Percentiles rank a stretch among this genome's conserved stretches.
phyloP scores from a whole-genome alignment of 2,329 filamentous ascomycete species.

The Thermothelomyces thermophilus region DNA sequence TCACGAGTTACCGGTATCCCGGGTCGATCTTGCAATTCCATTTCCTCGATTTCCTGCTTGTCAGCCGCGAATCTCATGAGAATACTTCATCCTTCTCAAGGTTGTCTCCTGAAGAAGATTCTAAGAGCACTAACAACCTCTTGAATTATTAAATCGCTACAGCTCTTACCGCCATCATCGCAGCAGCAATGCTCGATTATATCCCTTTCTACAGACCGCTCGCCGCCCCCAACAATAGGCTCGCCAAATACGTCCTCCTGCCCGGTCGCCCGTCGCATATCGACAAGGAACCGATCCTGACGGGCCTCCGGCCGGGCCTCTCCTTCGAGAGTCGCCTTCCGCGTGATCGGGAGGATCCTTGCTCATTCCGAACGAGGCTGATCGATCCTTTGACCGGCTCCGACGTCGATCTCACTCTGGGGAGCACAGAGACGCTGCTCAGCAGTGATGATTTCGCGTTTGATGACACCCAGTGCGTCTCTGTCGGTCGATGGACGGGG shows the following conservation, averaged over 20 bases:
- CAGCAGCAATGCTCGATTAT: constrained; percentile 10
- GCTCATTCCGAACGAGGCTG: constrained; percentile 17
- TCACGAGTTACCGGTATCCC: neutral
- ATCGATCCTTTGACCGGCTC: constrained; percentile 1
- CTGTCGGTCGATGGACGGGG: constrained; percentile 13
- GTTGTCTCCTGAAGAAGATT: neutral
- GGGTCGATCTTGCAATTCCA: neutral
- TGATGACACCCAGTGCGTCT: constrained; percentile 19
- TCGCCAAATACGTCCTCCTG: constrained; percentile 3
- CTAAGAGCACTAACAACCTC: neutral
- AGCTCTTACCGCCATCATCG: constrained; percentile 6
- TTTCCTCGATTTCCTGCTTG: neutral
- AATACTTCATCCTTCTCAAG: neutral
- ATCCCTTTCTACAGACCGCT: constrained; percentile 6
- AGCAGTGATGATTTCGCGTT: constrained; percentile 8
- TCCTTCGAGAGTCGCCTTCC: constrained; percentile 1
- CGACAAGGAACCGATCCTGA: neutral
- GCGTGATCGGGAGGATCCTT: constrained; percentile 12
- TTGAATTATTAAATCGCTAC: neutral
- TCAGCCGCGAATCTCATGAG: neutral
- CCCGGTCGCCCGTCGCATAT: neutral
- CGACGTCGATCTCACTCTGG: neutral
- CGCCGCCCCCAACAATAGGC: neutral
- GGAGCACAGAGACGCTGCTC: constrained; percentile 7
- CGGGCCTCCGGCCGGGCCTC: neutral